These are phyloP conservation scores for Mortierella alpina DNA, from an alignment of 192 early-diverging fungal genomes.

Conservation along the genomic window DNA sequence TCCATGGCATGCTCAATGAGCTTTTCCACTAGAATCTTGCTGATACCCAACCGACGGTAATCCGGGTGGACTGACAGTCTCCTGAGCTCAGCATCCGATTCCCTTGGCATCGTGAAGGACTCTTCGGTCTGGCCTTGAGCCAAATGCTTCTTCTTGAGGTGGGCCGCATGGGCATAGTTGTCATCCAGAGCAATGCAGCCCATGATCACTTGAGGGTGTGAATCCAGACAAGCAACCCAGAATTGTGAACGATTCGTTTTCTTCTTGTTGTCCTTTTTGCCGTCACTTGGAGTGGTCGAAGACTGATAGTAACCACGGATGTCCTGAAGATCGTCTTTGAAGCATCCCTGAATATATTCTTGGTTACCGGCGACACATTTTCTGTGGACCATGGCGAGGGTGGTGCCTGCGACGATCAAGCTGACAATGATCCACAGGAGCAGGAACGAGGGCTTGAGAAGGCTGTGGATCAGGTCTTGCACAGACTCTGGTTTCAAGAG, in stretches of 20 bases:
- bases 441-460: conserved; percentile 20
- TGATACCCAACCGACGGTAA: conserved; percentile 41
- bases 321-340: conserved; percentile 37
- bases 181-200: conserved; percentile 48
- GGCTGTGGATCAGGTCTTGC: conserved; percentile 11
- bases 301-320: conserved; percentile 33
- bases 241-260: conserved; percentile 32
- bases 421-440: conserved; percentile 10
- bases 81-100: conserved; percentile 19
- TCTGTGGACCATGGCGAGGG: conserved; percentile 5
- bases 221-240: conserved; percentile 45
- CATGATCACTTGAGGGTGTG: conserved; percentile 35
- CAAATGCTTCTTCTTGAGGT: conserved; percentile 18
- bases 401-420: not conserved
- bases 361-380: not conserved
- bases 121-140: not conserved
- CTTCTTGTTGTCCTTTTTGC: not conserved
- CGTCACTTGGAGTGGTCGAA: not conserved
- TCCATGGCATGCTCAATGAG: conserved; percentile 16
- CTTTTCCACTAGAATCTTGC: conserved; percentile 17
- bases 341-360: conserved; percentile 3
- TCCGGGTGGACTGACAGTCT: conserved; percentile 32
- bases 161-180: not conserved
- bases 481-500: conserved; percentile 4
- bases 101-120: conserved; percentile 5